A percentile compares a stretch with the other conserved stretches of the same genome.
Conservation (phyloP, 2,329 filamentous ascomycete genomes). For the Moelleriella libera region DNA sequence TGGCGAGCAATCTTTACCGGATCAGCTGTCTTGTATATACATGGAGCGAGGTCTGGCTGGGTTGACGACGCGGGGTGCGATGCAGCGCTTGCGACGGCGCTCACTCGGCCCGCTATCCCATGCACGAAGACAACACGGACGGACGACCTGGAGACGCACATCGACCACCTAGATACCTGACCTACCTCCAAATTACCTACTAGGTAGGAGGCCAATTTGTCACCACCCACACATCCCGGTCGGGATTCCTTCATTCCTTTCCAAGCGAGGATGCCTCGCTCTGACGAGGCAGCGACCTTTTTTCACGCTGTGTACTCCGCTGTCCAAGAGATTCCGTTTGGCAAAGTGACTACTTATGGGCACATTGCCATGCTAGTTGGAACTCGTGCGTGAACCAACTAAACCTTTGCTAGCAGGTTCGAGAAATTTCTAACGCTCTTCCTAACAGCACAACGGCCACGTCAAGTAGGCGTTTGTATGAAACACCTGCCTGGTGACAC, state of each 20-base stretch:
- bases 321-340: slow-evolving; percentile 70
- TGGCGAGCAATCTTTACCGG: too few relatives aligned
- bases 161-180: too few relatives aligned
- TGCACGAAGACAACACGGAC: too few relatives aligned
- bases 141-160: too few relatives aligned
- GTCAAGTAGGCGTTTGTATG: slow-evolving; percentile 81
- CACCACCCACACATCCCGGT: too few relatives aligned
- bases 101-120: too few relatives aligned
- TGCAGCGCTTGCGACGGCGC: too few relatives aligned
- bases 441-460: slow-evolving; percentile 49
- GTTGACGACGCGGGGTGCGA: too few relatives aligned
- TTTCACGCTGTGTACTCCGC: slow-evolving; percentile 68
- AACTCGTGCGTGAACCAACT: slow-evolving; percentile 41
- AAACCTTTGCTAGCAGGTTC: not conserved
- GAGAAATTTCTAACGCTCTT: not conserved
- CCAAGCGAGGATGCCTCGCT: slow-evolving; percentile 41
- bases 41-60: too few relatives aligned
- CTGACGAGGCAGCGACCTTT: slow-evolving; percentile 63
- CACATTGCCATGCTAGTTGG: slow-evolving; percentile 63
- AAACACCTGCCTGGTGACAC: slow-evolving; percentile 61
- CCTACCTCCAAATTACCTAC: too few relatives aligned
- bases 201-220: too few relatives aligned
- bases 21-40: too few relatives aligned
- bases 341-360: slow-evolving; percentile 78
- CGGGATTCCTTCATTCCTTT: not conserved